Base-by-base conservation (phyloP, 176 grass and related monocot genomes). In the Pontederia paniculata region DNA sequence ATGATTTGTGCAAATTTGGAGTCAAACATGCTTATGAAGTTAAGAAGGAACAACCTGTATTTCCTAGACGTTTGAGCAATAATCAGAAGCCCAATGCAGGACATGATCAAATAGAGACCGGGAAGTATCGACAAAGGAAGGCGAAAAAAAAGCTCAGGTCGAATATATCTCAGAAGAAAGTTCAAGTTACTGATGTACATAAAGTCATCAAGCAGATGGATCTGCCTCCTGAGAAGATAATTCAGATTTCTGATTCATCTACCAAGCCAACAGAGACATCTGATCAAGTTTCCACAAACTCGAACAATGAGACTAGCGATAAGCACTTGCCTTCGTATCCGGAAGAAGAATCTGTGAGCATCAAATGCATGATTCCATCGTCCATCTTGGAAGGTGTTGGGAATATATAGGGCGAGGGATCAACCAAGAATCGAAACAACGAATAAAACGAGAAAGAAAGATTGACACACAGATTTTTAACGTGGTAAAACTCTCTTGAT, bases 261-360 rank as follows among this genome's bases (percentile, higher is more conserved):
- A 15, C 42, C 9, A 12, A 45, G 12, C 18, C 21, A 45, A 20
- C 42, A 56, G 50, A 67, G 61, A 58, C 60, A 10, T 20, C 0
- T 22, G 55, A 20, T 44, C 71, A 77, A 77, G 73, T 16, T 59
- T 48, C 59, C 25, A 41, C 45, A 58, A 57, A 10, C 37, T 44
- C 58, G 23, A 48, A 71, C 46, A 52, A 46, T 54, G 43, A 10
- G 42, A 42, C 50, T 7, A 49, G 65, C 44, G 45, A 53, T 46
- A 73, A 57, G 42, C 57, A 80, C 44, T 48, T 15, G 17, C 9
- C 23, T 10, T 51, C 56, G 16, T 53, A 5, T 16, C 48, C 10
- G 52, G 72, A 75, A 41, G 61, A 48, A 21, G 45, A 70, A 73
- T 68, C 79, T 77, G 58, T 81, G 69, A 85, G 73, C 76, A 83